Base-by-base conservation (phyloP, 805 yeast species). In the Wickerhamiella sergipiensis region DNA sequence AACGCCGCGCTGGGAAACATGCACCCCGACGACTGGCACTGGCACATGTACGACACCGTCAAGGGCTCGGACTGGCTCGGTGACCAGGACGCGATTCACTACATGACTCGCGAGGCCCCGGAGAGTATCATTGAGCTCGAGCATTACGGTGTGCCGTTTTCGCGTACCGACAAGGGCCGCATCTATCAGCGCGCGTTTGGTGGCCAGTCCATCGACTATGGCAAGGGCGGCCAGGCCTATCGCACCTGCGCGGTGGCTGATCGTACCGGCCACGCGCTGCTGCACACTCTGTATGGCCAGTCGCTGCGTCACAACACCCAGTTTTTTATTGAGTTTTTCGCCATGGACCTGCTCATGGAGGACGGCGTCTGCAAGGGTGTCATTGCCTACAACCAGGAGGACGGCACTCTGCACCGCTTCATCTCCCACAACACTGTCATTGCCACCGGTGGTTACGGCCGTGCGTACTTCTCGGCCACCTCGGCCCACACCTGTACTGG, bases 401-500 rank as follows among this genome's bases (percentile, higher is more conserved):
- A 90, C 71, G 98, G 98, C 70, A 90, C 97, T 51, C 75, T 90
- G 64, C 98, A 90, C 74, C 81, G 98, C 73, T 92, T 90, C 79
- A 83, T 92, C 70, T 89, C 97, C 53, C 96, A 90, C 73, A 85
- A 84, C 72, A 90, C 98, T 52, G 83, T 90, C 57, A 80, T 90
- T 59, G 98, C 98, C 62, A 92, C 98, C 52, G 98, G 98, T 75
- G 98, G 98, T 52, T 90, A 85, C 70, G 98, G 98, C 55, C 83
- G 98, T 73, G 88, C 97, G 57, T 90, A 90, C 77, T 92, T 92
- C 80, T 85, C 95, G 13, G 90, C 97, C 78, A 90, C 98, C 57
- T 89, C 97, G 53, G 97, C 97, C 49, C 98, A 90, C 76, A 92
- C 98, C 54, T 90, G 98, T 80, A 90, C 98, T 51, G 98, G 98